Base-by-base conservation (phyloP, 2,329 filamentous ascomycete genomes). In the Zarea fungicola region DNA sequence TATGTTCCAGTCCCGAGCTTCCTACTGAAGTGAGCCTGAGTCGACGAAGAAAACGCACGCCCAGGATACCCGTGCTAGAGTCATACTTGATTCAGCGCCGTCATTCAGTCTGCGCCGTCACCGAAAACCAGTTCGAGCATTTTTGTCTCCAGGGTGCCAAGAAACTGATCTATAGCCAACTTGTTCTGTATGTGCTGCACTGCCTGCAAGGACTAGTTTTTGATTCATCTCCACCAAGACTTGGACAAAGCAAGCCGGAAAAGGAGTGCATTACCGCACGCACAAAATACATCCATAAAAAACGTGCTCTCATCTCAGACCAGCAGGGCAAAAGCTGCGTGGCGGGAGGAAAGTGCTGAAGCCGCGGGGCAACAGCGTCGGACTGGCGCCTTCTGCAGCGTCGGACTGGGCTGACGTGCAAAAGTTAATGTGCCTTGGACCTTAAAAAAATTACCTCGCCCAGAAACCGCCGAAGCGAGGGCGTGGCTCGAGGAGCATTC, bases 251-350 rank as follows among this genome's bases (percentile, higher is more conserved):
- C 59, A 48, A 59, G 63, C 64, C 61, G 60, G 63, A 60, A 63
- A 65, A 68, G 80, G 80, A 84, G 82, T 85, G 85, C 83, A 69
- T 73, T 71, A 63, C 62, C 73, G 75, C 83, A 78, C 88, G 88
- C 79, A 86, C 88, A 95, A 96, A 96, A 81, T 70, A 91, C 89
- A 84, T 95, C 89, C 78, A 76, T 77, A 95, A 96, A 96, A 95
- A 82, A 81, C 89, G 88, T 81, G 73, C 74, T 79, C 41, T 80
- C 78, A 62, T 83, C 80, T 78, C 73, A 60, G 57, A 77, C 81
- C 81, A 80, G 58, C 70, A 60, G 53, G 62, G 57, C 59, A 59
- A 54, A 58, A 52, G 55, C 54, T 63, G 53, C 42, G 39, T 29
- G 56, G 56, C 55, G n/a, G 57, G 77, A 81, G 81, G 80, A 58